Evolutionary conservation across 305 asterid species (phyloP), one percentile per base, ranked within the genome.

Genomic region (Fraxinus angustifolia): DNA sequence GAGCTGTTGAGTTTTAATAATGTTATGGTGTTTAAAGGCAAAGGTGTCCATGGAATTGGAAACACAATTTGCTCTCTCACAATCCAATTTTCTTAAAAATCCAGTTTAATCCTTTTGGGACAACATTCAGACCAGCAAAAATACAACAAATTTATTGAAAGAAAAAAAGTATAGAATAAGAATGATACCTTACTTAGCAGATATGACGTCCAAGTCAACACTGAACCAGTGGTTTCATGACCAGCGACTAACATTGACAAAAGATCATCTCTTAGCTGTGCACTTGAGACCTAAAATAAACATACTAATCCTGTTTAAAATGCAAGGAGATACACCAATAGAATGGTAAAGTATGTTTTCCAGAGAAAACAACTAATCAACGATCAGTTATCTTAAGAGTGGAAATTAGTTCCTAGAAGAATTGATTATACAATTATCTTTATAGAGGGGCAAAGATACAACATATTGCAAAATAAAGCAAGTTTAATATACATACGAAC

Each of bases 211-310:
- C 99, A 95, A 35, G 98, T 91, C 88, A 95, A 87, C 77, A 95
- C 98, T 8, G 98, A 95, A 80, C 98, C 97, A 80, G 97, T 93
- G 84, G 99, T 93, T 89, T 93, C 99, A 83, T 95, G 97, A 34
- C 98, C 99, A 77, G 97, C 98, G 85, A 95, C 99, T 82, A 95
- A 85, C 99, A 92, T 93, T n/a, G 98, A 95, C 84, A 93, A 85
- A 87, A 95, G 97, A 83, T 95, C 98, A 78, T 95, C 97, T 83
- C 99, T 90, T 73, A 95, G 90, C 88, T 93, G 98, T 80, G 83
- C 72, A 80, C 98, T 93, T 77, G 99, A 91, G 81, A 95, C 99
- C 99, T 92, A 84, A 77, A 86, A 68, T 53, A 82, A 35, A 71
- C 36, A 81, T 14, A 60, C 40, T 2, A 35, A n/a, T 42, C 67